Conservation (phyloP, 192 early-diverging fungal species). For the Funneliformis geosporum region DNA sequence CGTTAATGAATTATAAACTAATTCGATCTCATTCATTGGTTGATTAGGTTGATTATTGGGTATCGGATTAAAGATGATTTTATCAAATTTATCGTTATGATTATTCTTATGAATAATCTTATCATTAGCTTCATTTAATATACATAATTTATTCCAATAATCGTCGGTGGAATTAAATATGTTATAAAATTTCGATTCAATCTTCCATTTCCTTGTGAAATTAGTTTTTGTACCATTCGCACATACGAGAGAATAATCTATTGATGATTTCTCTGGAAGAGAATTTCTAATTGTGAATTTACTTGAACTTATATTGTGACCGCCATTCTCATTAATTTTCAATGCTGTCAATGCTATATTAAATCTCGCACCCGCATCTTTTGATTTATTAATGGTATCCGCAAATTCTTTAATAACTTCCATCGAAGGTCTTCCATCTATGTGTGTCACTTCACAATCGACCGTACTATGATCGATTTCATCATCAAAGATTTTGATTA, state of each 20-base stretch:
- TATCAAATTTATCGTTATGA: too few relatives aligned
- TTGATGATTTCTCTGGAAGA: background rate
- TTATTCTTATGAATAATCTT: too few relatives aligned
- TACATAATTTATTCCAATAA: background rate
- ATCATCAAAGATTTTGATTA: slow-evolving; percentile 8
- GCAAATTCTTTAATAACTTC: background rate
- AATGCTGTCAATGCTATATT: background rate
- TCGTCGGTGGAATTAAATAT: background rate
- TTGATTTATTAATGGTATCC: background rate
- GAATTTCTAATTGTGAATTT: background rate
- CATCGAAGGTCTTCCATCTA: background rate
- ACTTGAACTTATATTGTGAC: background rate
- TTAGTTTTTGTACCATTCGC: too few relatives aligned
- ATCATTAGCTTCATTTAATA: background rate
- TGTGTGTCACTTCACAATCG: slow-evolving; percentile 12
- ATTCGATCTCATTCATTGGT: background rate
- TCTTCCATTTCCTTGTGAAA: background rate
- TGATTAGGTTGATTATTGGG: background rate
- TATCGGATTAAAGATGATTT: too few relatives aligned
- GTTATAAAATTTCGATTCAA: background rate
- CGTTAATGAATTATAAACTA: background rate
- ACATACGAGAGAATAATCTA: too few relatives aligned
- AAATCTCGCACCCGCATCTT: background rate
- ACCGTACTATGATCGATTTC: background rate
- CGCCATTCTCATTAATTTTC: background rate